Evolutionary conservation across 73 alveolate genomes (phyloP).

Genomic region (Paramecium sonneborni): DNA sequence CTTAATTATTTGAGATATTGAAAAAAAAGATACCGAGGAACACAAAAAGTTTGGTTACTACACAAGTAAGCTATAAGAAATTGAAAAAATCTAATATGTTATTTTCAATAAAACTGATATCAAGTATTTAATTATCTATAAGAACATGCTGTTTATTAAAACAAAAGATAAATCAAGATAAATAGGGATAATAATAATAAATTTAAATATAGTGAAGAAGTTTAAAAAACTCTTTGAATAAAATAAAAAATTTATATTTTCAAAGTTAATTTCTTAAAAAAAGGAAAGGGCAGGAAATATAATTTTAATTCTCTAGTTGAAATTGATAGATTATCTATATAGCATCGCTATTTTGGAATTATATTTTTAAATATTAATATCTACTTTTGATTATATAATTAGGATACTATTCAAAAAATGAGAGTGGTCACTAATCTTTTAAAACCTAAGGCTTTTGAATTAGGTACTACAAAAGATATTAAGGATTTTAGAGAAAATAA

Average conservation of each 20-base stretch:
- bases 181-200: neutral
- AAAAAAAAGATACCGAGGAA: neutral
- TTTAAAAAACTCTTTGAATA: neutral
- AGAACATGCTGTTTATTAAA: neutral
- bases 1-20: neutral
- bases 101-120: neutral
- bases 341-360: too few relatives aligned
- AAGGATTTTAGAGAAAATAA: neutral
- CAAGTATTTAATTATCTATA: neutral
- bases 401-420: neutral
- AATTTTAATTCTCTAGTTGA: slow-evolving; percentile 5
- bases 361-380: too few relatives aligned
- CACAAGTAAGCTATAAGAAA: neutral
- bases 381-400: neutral
- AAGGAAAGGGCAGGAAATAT: too few relatives aligned
- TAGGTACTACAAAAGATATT: neutral
- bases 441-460: neutral
- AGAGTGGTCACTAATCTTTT: neutral
- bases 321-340: neutral
- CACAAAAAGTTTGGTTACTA: neutral
- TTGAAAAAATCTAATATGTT: neutral
- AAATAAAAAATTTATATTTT: neutral
- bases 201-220: neutral
- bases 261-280: too few relatives aligned
- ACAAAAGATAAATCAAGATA: neutral